Base-by-base conservation (phyloP, 2,329 filamentous ascomycete species). In the Pseudovirgaria hyperparasitica region DNA sequence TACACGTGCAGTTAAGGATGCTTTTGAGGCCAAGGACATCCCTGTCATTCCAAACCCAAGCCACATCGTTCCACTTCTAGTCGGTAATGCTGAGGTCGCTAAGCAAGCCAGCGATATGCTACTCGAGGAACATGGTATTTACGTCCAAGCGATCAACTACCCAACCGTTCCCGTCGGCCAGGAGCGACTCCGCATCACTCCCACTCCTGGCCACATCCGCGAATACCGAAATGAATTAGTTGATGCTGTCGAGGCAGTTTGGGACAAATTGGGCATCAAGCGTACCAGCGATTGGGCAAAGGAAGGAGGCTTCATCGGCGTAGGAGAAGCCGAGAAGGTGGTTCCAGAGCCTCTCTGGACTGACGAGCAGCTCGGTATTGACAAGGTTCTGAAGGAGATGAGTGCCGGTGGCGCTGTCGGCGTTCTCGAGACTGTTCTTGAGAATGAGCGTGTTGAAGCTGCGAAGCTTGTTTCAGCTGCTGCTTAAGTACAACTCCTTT, bases 101-200 rank as follows among this genome's bases (percentile, higher is more conserved):
- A 94, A 90, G 66, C 67, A 77, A 42, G 90, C 90, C 6, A 92
- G 82, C 14, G 90, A 98, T 51, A 74, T 92, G 63, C 73, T 98
- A 13, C 70, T 98, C 9, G 75, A 80, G 40, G 79, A 92, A 40
- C 81, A 93, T 63, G 72, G 76, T 35, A 94, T 98, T 50, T 98
- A 98, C 52, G 90, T 98, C 15, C 90, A 98, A 60, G 85, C 84
- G 29, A 96, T 98, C 69, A 98, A 98, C 63, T 96, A 96, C 59
- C 90, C 90, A 2, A 98, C 90, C 27, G 90, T 98, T 3, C 90
- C 90, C 3, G 84, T 92, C 5, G 90, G 90, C n/a, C 86, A 98
- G 63, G 90, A 98, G 58, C 77, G 90, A 32, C 76, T 98, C 30
- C 80, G 90, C 40, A 84, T 98, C 54, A 98, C 90, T 2, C 90